Evolutionary conservation across 768 basidiomycete species (phyloP).

Genomic region (Kwoniella sp.): DNA sequence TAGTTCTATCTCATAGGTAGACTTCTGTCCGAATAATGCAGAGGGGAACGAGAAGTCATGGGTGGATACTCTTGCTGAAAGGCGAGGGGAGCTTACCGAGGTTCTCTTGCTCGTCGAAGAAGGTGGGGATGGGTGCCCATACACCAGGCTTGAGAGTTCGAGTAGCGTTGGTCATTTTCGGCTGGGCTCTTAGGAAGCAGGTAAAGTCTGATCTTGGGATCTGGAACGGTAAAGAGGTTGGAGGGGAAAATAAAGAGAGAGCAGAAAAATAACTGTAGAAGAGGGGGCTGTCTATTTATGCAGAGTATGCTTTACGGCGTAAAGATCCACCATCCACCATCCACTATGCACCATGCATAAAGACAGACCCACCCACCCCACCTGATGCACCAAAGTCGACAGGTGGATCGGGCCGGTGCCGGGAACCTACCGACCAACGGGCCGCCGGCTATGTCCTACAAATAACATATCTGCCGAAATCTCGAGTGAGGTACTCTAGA

Average conservation of each 20-base stretch:
- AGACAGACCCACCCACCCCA: too few relatives aligned
- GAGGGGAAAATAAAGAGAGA: not conserved
- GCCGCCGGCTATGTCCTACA: slow-evolving; percentile 2
- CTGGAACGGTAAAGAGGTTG: not conserved
- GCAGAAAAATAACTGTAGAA: not conserved
- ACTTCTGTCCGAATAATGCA: too few relatives aligned
- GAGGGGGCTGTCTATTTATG: not conserved
- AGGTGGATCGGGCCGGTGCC: slow-evolving; percentile 1
- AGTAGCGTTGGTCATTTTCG: slow-evolving; percentile 36
- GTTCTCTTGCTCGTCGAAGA: slow-evolving; percentile 79
- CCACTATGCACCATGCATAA: not conserved
- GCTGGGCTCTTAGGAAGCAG: too few relatives aligned
- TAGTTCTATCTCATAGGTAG: not conserved
- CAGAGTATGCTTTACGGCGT: not conserved
- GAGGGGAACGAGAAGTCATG: not conserved
- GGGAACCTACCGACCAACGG: not conserved
- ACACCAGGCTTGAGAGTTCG: slow-evolving; percentile 74
- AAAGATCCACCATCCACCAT: not conserved
- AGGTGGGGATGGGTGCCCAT: slow-evolving; percentile 82
- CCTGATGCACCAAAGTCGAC: not conserved
- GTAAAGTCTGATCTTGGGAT: not conserved
- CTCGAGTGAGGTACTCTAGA: too few relatives aligned
- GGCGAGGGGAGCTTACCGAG: slow-evolving; percentile 64
- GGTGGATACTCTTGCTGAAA: slow-evolving; percentile 2
- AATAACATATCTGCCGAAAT: too few relatives aligned